A percentile compares a stretch with the other conserved stretches of the same genome.
These are phyloP conservation scores for Huntiella abstrusa DNA, from an alignment of 2,329 filamentous ascomycete genomes.

Conservation along the genomic window DNA sequence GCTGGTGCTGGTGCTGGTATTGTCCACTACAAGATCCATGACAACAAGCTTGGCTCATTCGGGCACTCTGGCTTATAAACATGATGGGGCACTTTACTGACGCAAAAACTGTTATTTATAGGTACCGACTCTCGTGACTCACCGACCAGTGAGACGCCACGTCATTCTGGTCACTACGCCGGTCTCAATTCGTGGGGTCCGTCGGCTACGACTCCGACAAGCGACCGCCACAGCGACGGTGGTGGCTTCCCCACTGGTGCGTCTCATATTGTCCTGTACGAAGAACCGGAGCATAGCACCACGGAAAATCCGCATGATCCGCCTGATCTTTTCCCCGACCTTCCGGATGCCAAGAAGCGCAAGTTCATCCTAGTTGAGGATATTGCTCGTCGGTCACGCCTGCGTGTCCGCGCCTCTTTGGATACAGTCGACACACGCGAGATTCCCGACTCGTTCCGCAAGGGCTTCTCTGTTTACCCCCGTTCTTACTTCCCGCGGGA, in stretches of 20 bases:
- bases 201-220: conserved; percentile 7
- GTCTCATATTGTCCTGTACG: background rate
- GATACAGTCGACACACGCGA: conserved; percentile 87
- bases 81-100: no score
- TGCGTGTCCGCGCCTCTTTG: conserved; percentile 82
- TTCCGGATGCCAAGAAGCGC: conserved; percentile 76
- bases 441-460: conserved; percentile 88
- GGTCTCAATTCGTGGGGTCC: conserved; percentile 3
- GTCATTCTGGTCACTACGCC: background rate
- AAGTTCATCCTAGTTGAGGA: conserved; percentile 97
- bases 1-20: no score
- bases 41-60: no score
- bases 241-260: background rate
- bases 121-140: conserved; percentile 6
- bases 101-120: background rate
- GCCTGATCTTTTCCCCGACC: conserved; percentile 63
- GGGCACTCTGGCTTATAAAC: background rate
- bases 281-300: conserved; percentile 12
- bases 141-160: conserved; percentile 1
- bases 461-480: conserved; percentile 74
- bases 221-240: conserved; percentile 1
- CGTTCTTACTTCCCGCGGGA: conserved; percentile 83
- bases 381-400: conserved; percentile 56
- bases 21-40: no score
- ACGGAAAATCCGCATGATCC: conserved; percentile 36